phyloP scores from a whole-genome alignment of 2,329 filamentous ascomycete species.

The Phaeoacremonium minimum region DNA sequence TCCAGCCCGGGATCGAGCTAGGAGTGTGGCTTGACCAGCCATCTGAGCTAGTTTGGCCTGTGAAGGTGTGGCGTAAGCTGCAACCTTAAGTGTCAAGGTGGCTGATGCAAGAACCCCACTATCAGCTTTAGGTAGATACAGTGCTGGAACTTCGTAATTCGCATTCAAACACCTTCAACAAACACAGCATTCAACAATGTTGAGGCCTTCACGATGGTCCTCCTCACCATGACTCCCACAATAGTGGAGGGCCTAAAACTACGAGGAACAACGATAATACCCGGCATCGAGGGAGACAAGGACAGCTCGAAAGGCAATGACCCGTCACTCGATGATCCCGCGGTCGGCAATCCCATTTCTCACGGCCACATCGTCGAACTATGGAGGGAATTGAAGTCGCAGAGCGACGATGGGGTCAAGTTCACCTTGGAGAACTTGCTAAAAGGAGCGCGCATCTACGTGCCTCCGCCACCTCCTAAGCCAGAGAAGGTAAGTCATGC shows the following conservation, averaged over 20 bases:
- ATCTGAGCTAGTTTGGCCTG: no score
- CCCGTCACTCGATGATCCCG: constrained; percentile 43
- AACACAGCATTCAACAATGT: no score
- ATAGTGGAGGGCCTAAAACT: constrained; percentile 58
- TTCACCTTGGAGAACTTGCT: constrained; percentile 67
- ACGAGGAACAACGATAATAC: constrained; percentile 18
- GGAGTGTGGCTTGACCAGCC: no score
- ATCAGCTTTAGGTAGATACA: no score
- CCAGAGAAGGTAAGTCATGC: constrained; percentile 64
- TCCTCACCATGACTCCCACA: constrained; percentile 69
- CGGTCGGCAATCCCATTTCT: constrained; percentile 64
- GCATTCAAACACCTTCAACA: no score
- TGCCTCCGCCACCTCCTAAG: constrained; percentile 76
- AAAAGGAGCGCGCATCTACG: constrained; percentile 66
- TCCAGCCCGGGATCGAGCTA: no score
- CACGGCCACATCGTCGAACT: constrained; percentile 65
- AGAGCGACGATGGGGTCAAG: constrained; percentile 14
- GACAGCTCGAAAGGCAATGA: constrained; percentile 23
- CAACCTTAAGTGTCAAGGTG: no score
- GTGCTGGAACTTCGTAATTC: no score
- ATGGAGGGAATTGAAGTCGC: constrained; percentile 45
- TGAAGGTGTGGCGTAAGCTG: no score
- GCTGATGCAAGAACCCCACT: no score
- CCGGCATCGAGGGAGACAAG: constrained; percentile 2
- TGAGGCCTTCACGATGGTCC: constrained; percentile 52